Evolutionary conservation across 306 rosid species (phyloP), one percentile per base, ranked within the genome.

Genomic region (Vigna unguiculata): DNA sequence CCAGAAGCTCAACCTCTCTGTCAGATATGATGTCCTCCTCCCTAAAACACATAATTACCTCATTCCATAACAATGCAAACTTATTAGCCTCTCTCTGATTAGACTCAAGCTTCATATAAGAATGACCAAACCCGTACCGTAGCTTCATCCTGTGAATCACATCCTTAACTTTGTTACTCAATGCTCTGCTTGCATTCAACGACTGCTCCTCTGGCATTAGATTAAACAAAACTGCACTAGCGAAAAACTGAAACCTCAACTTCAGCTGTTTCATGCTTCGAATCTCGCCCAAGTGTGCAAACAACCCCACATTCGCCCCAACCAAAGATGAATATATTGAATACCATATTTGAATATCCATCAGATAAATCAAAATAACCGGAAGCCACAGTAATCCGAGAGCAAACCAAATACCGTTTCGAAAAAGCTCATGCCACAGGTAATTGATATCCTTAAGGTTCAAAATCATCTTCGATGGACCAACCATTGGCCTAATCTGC

Each of bases 261-360:
- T 89, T 89, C 76, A 94, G 46, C 62, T 94, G 98, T 61, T 85
- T 85, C 52, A 91, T 91, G 74, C 91, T 90, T 48, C 98, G 84
- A 61, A 93, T 93, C 90, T 93, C 98, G 10, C 98, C 98, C 90
- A 93, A 86, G 83, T 93, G 97, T 52, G 87, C 88, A 82, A 91
- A 85, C 91, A 93, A 83, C 32, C 98, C 98, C 77, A 93, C 93
- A 17, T 32, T 76, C 1, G 88, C 93, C 80, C 98, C 98, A 80
- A 85, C 92, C 76, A 93, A 83, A 63, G 98, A 93, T 70, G 98
- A 93, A 85, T 90, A 93, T 74, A 93, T 88, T 0, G 98, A 82
- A 85, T 93, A 93, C 93, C 97, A 91, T 57, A 93, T 90, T 90
- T 93, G 98, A 63, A 93, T 75, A 84, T 93, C 98, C 97, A 93